phyloP scores from a whole-genome alignment of 352 stramenopile genomes.

The Phytophthora europaea region DNA sequence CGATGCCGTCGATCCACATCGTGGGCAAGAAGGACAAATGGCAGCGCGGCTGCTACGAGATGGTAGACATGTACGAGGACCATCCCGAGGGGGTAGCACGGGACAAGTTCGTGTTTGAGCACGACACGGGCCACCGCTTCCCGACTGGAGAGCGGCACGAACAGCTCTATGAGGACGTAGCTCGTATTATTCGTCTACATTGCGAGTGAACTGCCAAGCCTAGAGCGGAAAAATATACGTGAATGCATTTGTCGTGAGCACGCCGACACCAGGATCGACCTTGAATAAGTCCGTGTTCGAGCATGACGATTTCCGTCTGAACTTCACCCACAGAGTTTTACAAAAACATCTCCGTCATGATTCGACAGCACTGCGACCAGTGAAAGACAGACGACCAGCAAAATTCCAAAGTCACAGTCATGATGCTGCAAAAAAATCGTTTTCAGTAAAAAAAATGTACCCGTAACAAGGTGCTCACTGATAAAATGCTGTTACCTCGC shows the following conservation, averaged over 20 bases:
- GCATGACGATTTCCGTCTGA: no score
- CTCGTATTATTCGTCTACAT: conserved; percentile 38
- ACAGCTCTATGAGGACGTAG: conserved; percentile 43
- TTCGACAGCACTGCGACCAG: no score
- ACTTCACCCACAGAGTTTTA: no score
- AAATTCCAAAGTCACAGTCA: no score
- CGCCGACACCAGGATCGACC: no score
- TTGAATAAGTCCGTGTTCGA: no score
- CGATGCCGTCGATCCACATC: conserved; percentile 74
- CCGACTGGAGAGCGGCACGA: conserved; percentile 43
- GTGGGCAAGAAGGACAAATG: conserved; percentile 67
- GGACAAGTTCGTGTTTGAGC: conserved; percentile 52
- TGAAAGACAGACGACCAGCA: no score
- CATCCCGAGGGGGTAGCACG: conserved; percentile 23
- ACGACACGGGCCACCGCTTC: conserved; percentile 56
- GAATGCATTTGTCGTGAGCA: conserved; percentile 22
- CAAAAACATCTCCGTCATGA: no score
- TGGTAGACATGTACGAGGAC: conserved; percentile 54
- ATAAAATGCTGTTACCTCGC: background rate
- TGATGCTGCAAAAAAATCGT: no score
- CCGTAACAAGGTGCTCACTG: no score
- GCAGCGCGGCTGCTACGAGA: conserved; percentile 46
- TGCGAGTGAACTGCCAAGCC: conserved; percentile 18
- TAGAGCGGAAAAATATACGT: background rate
- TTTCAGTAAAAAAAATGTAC: no score